phyloP scores from a whole-genome alignment of 768 basidiomycete species.

The Lentinula detonsa region DNA sequence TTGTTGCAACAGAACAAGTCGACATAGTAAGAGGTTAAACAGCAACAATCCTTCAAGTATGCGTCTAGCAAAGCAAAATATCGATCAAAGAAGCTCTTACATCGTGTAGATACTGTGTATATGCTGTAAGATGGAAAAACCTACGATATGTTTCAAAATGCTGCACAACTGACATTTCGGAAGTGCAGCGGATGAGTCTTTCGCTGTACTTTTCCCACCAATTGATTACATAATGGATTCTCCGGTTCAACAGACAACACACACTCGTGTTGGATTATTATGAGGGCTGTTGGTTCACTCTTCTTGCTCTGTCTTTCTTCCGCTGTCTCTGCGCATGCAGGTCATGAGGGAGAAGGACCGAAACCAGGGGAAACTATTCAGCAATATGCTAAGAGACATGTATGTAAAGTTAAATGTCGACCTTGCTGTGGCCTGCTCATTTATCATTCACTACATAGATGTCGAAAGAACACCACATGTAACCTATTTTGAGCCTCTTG shows the following conservation, averaged over 20 bases:
- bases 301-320: conserved; percentile 28
- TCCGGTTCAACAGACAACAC: too few relatives aligned
- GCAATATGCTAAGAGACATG: conserved; percentile 87
- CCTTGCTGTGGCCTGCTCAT: conserved; percentile 12
- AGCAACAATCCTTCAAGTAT: too few relatives aligned
- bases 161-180: background rate
- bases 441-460: conserved; percentile 44
- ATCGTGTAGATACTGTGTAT: too few relatives aligned
- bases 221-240: too few relatives aligned
- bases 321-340: conserved; percentile 50
- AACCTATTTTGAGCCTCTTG: conserved; percentile 9
- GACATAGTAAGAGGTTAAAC: too few relatives aligned
- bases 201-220: too few relatives aligned
- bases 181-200: background rate
- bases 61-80: too few relatives aligned
- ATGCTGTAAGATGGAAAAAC: too few relatives aligned
- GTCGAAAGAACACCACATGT: conserved; percentile 88
- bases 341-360: conserved; percentile 47
- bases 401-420: conserved; percentile 37
- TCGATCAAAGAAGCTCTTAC: too few relatives aligned
- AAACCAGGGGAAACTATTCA: conserved; percentile 57
- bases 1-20: too few relatives aligned
- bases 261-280: conserved; percentile 19
- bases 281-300: conserved; percentile 43
- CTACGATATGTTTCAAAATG: background rate